Conservation (phyloP, 257 asterid genomes). For the Scutellaria barbata region DNA sequence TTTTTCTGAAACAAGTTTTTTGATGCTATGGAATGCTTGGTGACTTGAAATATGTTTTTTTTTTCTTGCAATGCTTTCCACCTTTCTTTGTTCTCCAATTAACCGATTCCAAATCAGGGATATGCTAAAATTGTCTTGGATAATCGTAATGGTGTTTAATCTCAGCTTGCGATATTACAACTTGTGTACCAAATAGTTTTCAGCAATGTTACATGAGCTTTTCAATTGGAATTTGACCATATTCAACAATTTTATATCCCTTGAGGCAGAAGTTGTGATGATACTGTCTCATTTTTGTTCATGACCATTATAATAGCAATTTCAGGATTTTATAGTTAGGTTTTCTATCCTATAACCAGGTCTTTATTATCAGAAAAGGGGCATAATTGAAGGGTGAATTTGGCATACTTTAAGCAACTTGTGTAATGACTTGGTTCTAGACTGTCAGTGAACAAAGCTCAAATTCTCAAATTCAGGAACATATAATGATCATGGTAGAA, state of each 20-base stretch:
- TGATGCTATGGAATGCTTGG: constrained; percentile 4
- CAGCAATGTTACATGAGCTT: neutral
- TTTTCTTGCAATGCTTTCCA: neutral
- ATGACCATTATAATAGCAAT: neutral
- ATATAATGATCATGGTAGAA: neutral
- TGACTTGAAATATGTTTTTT: neutral
- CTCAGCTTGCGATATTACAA: no score
- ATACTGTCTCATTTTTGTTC: neutral
- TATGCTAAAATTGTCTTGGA: neutral
- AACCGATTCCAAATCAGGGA: neutral
- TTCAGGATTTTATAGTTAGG: neutral
- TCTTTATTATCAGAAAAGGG: constrained; percentile 17
- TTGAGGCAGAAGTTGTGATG: constrained; percentile 2
- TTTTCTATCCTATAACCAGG: constrained; percentile 8
- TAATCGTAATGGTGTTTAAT: neutral
- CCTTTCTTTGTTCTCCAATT: constrained; percentile 2
- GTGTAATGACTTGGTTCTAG: neutral
- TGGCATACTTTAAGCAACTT: neutral
- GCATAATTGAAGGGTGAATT: neutral
- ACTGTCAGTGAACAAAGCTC: neutral
- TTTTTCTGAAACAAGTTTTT: neutral
- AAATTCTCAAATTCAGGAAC: neutral
- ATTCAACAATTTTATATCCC: neutral
- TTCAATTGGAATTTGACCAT: neutral
- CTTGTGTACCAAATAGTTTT: neutral